Percentiles rank a stretch among this genome's conserved stretches.
Conservation (phyloP, 225 moss, liverwort and hornwort genomes). For the Pseudoscleropodium purum region DNA sequence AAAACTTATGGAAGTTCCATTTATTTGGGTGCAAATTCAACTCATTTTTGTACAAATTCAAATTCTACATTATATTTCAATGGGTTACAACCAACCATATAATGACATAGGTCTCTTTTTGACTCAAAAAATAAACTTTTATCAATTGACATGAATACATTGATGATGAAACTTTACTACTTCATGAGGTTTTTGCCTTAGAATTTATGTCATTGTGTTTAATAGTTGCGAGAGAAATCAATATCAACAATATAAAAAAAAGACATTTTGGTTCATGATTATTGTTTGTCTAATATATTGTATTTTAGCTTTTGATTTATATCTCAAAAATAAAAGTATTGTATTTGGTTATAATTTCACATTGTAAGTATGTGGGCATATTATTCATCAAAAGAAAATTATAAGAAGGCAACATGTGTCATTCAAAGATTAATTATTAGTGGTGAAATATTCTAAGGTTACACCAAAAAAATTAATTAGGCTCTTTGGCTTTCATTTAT, state of each 20-base stretch:
- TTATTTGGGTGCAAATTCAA: background rate
- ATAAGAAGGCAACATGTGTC: background rate
- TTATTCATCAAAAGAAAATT: background rate
- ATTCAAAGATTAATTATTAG: fast-evolving
- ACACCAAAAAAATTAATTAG: no score
- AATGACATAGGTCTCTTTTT: background rate
- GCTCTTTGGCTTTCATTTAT: background rate
- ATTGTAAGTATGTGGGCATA: fast-evolving
- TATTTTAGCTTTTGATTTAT: background rate
- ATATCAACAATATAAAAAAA: background rate
- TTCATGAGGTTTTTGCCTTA: background rate
- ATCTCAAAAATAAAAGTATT: background rate
- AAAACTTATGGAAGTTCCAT: background rate
- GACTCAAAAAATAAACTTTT: background rate
- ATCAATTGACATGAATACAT: background rate
- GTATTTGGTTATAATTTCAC: background rate
- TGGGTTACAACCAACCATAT: background rate
- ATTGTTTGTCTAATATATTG: background rate
- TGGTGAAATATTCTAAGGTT: background rate
- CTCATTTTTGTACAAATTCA: background rate
- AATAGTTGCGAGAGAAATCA: background rate
- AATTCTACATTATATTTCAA: background rate
- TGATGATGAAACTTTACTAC: background rate
- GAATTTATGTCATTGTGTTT: background rate
- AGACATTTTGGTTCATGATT: background rate